Percentiles rank a stretch among this genome's conserved stretches.
These are phyloP conservation scores for Sugiyamaella marilandica DNA, from an alignment of 805 yeast species.

Conservation along the genomic window DNA sequence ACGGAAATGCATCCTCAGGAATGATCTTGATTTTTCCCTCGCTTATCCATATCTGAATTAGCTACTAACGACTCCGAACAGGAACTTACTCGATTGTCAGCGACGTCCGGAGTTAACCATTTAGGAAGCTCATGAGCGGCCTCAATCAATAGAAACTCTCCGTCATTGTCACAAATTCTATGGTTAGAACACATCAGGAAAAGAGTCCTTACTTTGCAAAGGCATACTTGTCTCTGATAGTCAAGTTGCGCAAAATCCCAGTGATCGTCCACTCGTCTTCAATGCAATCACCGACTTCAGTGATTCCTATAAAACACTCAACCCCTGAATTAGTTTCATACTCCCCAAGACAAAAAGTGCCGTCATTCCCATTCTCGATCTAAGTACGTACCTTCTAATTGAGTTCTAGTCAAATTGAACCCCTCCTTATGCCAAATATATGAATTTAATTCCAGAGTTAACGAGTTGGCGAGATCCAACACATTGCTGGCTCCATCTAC, in stretches of 20 bases:
- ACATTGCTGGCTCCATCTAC: background rate
- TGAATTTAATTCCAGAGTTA: background rate
- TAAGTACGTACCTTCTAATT: background rate
- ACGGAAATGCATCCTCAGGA: conserved; percentile 11
- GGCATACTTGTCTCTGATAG: conserved; percentile 14
- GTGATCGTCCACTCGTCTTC: conserved; percentile 33
- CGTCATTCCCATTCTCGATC: background rate
- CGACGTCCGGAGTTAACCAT: conserved; percentile 33
- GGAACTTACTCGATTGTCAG: conserved; percentile 41
- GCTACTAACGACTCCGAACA: conserved; percentile 39
- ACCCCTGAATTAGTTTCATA: conserved; percentile 8
- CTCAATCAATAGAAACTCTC: conserved; percentile 52
- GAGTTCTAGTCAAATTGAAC: conserved; percentile 13
- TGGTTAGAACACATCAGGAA: background rate
- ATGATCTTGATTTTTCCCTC: conserved; percentile 22
- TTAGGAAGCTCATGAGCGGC: conserved; percentile 43
- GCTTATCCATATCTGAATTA: conserved; percentile 29
- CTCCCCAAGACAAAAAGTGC: no score
- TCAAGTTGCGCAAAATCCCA: conserved; percentile 23
- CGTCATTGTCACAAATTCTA: conserved; percentile 44
- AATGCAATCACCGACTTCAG: conserved; percentile 29
- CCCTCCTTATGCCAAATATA: conserved; percentile 27
- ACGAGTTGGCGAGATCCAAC: background rate
- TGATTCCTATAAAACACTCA: conserved; percentile 23
- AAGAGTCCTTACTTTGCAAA: conserved; percentile 17